phyloP scores from a whole-genome alignment of 2,329 filamentous ascomycete genomes.

The Sclerotiophoma versabilis region DNA sequence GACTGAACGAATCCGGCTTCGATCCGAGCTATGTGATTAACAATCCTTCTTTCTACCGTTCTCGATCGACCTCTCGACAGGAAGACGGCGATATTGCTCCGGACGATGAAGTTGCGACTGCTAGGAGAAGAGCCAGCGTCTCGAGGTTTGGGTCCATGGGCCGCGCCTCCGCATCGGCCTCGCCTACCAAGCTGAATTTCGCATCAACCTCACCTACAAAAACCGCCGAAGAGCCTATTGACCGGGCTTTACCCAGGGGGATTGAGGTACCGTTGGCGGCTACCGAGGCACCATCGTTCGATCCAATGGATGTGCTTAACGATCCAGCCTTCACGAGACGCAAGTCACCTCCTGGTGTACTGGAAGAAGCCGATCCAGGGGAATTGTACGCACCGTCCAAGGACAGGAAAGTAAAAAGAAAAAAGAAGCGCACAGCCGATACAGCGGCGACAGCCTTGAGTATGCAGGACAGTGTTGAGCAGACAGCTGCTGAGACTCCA shows the following conservation, averaged over 20 bases:
- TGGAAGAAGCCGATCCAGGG: slow-evolving; percentile 48
- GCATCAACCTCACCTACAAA: slow-evolving; percentile 38
- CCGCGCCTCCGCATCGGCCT: slow-evolving; percentile 40
- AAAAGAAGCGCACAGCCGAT: slow-evolving; percentile 46
- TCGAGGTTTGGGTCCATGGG: slow-evolving; percentile 42
- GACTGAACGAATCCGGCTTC: slow-evolving; percentile 56
- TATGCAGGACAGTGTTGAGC: slow-evolving; percentile 41
- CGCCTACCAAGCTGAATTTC: slow-evolving; percentile 33
- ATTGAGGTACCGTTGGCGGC: slow-evolving; percentile 46
- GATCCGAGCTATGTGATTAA: slow-evolving; percentile 55
- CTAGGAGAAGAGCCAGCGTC: slow-evolving; percentile 37
- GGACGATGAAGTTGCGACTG: slow-evolving; percentile 44
- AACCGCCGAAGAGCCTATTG: slow-evolving; percentile 22
- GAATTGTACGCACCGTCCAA: slow-evolving; percentile 49
- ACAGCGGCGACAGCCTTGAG: neutral
- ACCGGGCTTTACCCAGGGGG: slow-evolving; percentile 37
- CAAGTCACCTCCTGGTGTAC: slow-evolving; percentile 40
- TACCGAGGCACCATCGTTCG: slow-evolving; percentile 45
- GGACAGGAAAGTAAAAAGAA: slow-evolving; percentile 55
- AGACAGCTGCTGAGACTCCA: slow-evolving; percentile 38
- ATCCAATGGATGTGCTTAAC: slow-evolving; percentile 47
- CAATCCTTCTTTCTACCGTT: slow-evolving; percentile 45
- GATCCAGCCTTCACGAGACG: slow-evolving; percentile 47
- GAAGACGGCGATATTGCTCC: slow-evolving; percentile 37
- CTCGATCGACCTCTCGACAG: slow-evolving; percentile 36